Evolutionary conservation across 768 basidiomycete species (phyloP).

Genomic region (Kwoniella sp.): DNA sequence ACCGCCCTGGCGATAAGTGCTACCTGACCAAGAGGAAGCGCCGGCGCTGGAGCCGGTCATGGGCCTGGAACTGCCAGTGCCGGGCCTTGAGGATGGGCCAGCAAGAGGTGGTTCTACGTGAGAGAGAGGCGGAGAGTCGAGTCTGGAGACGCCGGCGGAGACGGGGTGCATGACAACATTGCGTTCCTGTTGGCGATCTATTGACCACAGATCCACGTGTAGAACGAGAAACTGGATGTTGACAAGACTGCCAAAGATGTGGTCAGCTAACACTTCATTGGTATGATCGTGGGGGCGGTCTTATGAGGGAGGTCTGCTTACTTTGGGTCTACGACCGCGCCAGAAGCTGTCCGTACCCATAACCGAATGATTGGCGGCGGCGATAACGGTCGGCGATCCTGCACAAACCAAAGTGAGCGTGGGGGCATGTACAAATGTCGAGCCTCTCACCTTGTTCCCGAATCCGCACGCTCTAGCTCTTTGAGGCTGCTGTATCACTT

Average conservation of each 20-base stretch:
- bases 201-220: slow-evolving; percentile 90
- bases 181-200: slow-evolving; percentile 76
- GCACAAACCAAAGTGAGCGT: slow-evolving; percentile 11
- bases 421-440: neutral
- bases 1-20: slow-evolving; percentile 15
- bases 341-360: slow-evolving; percentile 32
- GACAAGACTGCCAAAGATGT: slow-evolving; percentile 65
- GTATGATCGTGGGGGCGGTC: too few species aligned
- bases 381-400: slow-evolving; percentile 90
- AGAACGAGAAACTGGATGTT: slow-evolving; percentile 86
- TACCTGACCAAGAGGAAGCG: slow-evolving; percentile 18
- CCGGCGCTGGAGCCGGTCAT: slow-evolving; percentile 18
- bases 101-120: slow-evolving; percentile 1
- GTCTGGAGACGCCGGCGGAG: slow-evolving; percentile 54
- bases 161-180: slow-evolving; percentile 88
- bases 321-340: slow-evolving; percentile 36
- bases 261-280: slow-evolving; percentile 21
- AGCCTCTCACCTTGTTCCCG: slow-evolving; percentile 77
- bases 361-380: slow-evolving; percentile 69
- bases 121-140: slow-evolving; percentile 18
- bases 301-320: slow-evolving; percentile 13
- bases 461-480: slow-evolving; percentile 95
- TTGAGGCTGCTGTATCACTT: slow-evolving; percentile 82
- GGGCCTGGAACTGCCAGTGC: slow-evolving; percentile 22
- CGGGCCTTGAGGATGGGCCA: slow-evolving; percentile 16